Conservation (phyloP, 192 early-diverging fungal genomes). For the Gamsiella multidivaricata region DNA sequence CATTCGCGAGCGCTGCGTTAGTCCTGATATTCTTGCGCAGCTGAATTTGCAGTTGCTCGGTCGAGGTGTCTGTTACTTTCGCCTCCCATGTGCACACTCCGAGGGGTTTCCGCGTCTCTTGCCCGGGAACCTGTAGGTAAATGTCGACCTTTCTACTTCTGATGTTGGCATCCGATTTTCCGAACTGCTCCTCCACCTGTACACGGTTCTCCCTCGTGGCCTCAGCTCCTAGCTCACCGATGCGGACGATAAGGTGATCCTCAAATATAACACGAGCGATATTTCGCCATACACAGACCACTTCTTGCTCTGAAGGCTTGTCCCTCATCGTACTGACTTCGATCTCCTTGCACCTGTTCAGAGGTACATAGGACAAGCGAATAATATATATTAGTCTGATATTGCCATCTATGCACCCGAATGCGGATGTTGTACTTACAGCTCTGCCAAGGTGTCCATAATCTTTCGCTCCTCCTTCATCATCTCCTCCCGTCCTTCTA, state of each 20-base stretch:
- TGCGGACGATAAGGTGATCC: not conserved
- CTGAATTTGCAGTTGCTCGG: not conserved
- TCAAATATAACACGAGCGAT: not conserved
- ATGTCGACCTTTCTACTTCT: not conserved
- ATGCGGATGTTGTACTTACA: not conserved
- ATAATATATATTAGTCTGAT: no score
- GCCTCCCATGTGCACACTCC: not conserved
- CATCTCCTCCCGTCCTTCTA: not conserved
- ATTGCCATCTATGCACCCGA: no score
- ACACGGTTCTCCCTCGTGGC: not conserved
- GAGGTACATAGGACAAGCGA: not conserved
- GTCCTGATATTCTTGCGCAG: not conserved
- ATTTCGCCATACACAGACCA: not conserved
- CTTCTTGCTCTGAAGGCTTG: not conserved
- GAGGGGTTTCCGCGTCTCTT: not conserved
- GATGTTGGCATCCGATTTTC: not conserved
- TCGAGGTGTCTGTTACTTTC: not conserved
- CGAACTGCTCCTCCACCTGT: not conserved
- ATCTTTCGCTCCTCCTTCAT: not conserved
- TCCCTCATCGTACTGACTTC: not conserved
- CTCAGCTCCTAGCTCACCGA: not conserved
- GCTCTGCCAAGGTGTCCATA: not conserved
- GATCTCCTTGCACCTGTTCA: not conserved
- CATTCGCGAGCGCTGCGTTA: not conserved
- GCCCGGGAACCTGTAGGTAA: not conserved